phyloP scores from a whole-genome alignment of 1,139 yeast species.

The Casaregolazyma lundiana region DNA sequence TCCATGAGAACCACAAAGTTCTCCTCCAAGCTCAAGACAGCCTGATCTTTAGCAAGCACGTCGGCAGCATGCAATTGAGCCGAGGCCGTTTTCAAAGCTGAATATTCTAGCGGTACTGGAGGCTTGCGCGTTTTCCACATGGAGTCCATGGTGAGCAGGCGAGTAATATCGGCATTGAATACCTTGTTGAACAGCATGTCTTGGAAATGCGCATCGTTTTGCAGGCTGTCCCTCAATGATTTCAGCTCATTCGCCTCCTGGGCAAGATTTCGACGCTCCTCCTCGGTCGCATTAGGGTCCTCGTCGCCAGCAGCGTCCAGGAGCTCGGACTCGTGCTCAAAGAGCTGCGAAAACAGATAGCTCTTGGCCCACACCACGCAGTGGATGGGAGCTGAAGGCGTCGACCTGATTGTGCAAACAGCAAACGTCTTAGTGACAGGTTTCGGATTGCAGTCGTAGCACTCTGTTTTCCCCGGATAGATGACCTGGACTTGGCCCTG shows the following conservation, averaged over 20 bases:
- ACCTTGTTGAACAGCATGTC: conserved; percentile 41
- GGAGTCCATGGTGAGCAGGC: conserved; percentile 64
- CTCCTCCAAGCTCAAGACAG: conserved; percentile 58
- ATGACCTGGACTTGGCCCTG: conserved; percentile 94
- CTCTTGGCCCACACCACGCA: conserved; percentile 98
- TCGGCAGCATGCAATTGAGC: conserved; percentile 20
- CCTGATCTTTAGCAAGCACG: conserved; percentile 51
- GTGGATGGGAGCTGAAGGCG: conserved; percentile 95
- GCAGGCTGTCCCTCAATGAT: conserved; percentile 48
- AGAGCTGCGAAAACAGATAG: conserved; percentile 76
- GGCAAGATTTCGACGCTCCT: conserved; percentile 62
- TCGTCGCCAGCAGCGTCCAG: conserved; percentile 51
- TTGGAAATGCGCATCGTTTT: conserved; percentile 34
- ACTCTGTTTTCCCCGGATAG: conserved; percentile 75
- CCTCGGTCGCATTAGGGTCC: conserved; percentile 24
- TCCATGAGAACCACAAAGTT: conserved; percentile 57
- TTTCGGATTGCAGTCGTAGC: conserved; percentile 87
- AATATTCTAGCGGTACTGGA: conserved; percentile 58
- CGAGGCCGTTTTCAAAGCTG: conserved; percentile 20
- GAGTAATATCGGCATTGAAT: conserved; percentile 66
- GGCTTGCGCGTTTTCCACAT: conserved; percentile 69
- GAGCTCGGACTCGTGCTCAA: conserved; percentile 40
- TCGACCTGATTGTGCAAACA: conserved; percentile 92
- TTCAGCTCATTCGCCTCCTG: conserved; percentile 73
- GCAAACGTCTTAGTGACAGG: conserved; percentile 89